These are phyloP conservation scores for Porcisia deanei DNA, from an alignment of 208 protist genomes.

Conservation along the genomic window DNA sequence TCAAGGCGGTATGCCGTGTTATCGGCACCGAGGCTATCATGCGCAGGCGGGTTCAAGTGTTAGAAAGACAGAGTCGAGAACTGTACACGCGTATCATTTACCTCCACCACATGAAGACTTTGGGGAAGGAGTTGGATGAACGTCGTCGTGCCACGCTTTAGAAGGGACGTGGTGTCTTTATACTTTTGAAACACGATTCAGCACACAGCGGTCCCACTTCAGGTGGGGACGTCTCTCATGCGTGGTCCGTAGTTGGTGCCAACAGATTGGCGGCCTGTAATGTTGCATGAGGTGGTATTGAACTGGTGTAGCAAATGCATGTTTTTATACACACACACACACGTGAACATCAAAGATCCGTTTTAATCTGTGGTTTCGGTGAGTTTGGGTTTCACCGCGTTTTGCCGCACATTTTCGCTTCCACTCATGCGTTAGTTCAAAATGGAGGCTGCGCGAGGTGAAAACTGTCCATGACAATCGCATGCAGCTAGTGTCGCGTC, in stretches of 20 bases:
- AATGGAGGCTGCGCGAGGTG: neutral
- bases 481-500: neutral
- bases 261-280: neutral
- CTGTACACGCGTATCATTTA: slow-evolving; percentile 16
- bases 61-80: slow-evolving; percentile 18
- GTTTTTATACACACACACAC: neutral
- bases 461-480: neutral
- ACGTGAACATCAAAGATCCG: too few species aligned
- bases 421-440: neutral
- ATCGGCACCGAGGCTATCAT: slow-evolving; percentile 6
- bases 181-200: neutral
- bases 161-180: neutral
- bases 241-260: neutral
- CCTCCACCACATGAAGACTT: slow-evolving; percentile 11
- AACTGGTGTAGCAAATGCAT: neutral
- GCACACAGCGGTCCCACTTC: too few species aligned
- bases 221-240: neutral
- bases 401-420: too few species aligned
- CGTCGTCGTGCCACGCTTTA: slow-evolving; percentile 4
- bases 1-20: slow-evolving; percentile 17
- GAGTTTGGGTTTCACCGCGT: too few species aligned
- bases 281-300: neutral
- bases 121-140: slow-evolving; percentile 11
- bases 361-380: too few species aligned
- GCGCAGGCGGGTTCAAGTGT: slow-evolving; percentile 10